Evolutionary conservation across 108 stramenopile genomes (phyloP).

Genomic region (Aurantiochytrium sp.): DNA sequence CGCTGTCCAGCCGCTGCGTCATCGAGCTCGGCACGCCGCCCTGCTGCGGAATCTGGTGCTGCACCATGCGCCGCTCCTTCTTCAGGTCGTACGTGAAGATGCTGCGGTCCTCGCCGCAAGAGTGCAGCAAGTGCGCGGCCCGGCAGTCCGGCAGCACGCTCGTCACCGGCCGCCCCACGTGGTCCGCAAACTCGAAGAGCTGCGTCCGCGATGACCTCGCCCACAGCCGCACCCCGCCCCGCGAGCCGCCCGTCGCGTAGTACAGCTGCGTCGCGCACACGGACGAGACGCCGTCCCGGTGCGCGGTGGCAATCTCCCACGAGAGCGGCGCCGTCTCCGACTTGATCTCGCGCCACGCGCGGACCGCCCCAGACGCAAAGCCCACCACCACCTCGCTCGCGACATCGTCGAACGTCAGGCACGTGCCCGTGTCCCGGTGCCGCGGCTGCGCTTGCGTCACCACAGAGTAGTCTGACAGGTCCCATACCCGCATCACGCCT

Average conservation of each 20-base stretch:
- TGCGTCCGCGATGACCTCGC: background rate
- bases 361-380: background rate
- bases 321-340: background rate
- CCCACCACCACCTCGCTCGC: background rate
- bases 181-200: constrained; percentile 29
- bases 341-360: background rate
- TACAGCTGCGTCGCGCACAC: constrained; percentile 14
- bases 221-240: background rate
- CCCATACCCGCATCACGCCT: background rate
- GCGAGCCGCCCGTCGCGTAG: constrained; percentile 14
- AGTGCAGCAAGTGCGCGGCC: background rate
- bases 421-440: background rate
- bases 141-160: constrained; percentile 8
- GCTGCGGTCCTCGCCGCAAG: constrained; percentile 7
- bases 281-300: constrained; percentile 10
- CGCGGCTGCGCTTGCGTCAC: background rate
- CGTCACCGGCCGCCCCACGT: background rate
- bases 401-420: background rate
- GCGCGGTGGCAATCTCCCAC: constrained; percentile 24
- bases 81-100: constrained; percentile 20
- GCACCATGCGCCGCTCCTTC: constrained; percentile 13
- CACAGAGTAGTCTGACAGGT: constrained; percentile 24
- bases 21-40: constrained; percentile 42
- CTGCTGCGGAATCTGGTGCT: background rate
- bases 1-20: constrained; percentile 51